Conservation (phyloP, 2,329 filamentous ascomycete species). For the Pseudogymnoascus sp. region DNA sequence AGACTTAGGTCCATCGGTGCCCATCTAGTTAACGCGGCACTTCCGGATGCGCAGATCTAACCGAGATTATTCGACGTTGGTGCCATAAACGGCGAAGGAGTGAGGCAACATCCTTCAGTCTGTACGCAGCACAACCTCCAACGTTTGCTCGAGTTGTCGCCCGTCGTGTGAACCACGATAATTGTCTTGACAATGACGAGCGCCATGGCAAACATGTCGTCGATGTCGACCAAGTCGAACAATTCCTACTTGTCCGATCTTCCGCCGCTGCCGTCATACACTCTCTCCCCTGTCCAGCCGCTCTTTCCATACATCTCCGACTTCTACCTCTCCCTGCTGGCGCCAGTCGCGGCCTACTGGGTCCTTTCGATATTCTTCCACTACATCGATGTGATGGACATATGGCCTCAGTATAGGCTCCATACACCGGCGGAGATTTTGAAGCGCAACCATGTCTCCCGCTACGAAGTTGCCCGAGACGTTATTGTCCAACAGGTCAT, state of each 20-base stretch:
- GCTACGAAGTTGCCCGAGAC: constrained; percentile 79
- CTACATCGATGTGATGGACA: constrained; percentile 72
- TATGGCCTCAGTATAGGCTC: constrained; percentile 84
- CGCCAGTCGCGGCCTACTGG: constrained; percentile 86
- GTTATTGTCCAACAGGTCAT: constrained; percentile 88
- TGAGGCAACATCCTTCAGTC: neutral
- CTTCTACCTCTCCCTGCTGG: constrained; percentile 64
- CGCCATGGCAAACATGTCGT: constrained; percentile 9
- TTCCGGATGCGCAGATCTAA: constrained; percentile 8
- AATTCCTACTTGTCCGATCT: constrained; percentile 47
- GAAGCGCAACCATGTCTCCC: constrained; percentile 76
- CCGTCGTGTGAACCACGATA: constrained; percentile 8
- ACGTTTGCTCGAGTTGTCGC: constrained; percentile 1
- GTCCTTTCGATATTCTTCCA: constrained; percentile 77
- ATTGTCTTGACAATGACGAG: constrained; percentile 2
- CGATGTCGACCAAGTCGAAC: constrained; percentile 14
- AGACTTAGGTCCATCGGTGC: neutral
- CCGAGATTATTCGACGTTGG: constrained; percentile 7
- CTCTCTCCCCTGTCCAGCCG: constrained; percentile 58
- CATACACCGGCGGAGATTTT: constrained; percentile 89
- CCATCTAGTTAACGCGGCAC: neutral
- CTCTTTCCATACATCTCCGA: constrained; percentile 74
- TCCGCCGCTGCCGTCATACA: constrained; percentile 80
- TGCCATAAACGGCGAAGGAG: constrained; percentile 4
- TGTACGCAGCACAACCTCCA: neutral